Conservation (phyloP, 108 stramenopile genomes). For the Nitzschia sp. region DNA sequence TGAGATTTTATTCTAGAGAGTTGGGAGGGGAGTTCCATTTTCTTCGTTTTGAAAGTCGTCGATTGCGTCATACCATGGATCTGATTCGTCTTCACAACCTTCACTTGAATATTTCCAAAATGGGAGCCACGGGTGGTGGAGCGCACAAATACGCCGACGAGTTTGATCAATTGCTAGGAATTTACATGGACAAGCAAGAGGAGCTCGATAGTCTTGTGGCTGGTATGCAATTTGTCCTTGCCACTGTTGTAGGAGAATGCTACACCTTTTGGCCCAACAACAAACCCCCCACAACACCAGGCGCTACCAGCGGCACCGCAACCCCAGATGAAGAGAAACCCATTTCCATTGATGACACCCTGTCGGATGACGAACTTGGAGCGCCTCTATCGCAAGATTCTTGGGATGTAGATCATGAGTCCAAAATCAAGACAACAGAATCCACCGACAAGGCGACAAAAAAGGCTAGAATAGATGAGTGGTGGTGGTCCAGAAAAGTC, state of each 20-base stretch:
- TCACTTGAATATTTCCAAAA: slow-evolving; percentile 72
- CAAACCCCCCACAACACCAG: slow-evolving; percentile 21
- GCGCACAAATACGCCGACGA: slow-evolving; percentile 94
- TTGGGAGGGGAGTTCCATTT: slow-evolving; percentile 95
- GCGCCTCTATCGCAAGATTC: slow-evolving; percentile 4
- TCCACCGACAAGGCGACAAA: not conserved
- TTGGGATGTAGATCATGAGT: not conserved
- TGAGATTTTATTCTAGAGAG: slow-evolving; percentile 84
- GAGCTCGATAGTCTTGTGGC: slow-evolving; percentile 94
- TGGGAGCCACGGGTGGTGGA: slow-evolving; percentile 94
- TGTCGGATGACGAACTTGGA: slow-evolving; percentile 5
- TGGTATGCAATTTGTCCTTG: slow-evolving; percentile 95
- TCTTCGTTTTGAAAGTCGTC: slow-evolving; percentile 93
- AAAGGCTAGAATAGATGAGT: slow-evolving; percentile 52
- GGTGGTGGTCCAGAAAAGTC: slow-evolving; percentile 89
- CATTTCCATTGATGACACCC: not conserved
- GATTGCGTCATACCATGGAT: slow-evolving; percentile 90
- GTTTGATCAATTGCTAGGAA: slow-evolving; percentile 83
- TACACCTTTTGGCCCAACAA: slow-evolving; percentile 89
- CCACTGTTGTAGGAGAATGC: slow-evolving; percentile 90
- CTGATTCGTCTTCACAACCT: slow-evolving; percentile 78
- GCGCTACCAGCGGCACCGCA: not conserved
- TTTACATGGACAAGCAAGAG: slow-evolving; percentile 88
- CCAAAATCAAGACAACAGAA: not conserved
- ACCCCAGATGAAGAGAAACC: slow-evolving; percentile 1